Evolutionary conservation across 108 stramenopile genomes (phyloP).

Genomic region (Parmales sp.): DNA sequence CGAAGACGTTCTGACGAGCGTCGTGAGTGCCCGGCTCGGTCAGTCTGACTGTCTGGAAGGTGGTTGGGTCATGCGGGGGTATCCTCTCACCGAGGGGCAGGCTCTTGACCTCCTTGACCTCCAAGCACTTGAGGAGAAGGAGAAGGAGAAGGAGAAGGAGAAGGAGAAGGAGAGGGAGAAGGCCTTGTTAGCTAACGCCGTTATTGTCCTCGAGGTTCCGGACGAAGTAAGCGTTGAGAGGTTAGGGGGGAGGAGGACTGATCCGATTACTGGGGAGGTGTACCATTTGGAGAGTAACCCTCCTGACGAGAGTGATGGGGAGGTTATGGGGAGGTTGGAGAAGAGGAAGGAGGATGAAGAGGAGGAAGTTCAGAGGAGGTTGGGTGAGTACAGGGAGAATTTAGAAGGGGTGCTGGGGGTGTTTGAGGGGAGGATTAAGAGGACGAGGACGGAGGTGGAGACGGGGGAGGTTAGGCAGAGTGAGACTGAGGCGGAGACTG

Average conservation of each 20-base stretch:
- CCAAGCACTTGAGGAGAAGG: background rate
- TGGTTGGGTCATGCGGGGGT: conserved; percentile 97
- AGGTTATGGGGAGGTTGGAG: conserved; percentile 52
- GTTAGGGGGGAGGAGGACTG: conserved; percentile 85
- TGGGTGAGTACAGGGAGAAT: background rate
- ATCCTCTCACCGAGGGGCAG: conserved; percentile 88
- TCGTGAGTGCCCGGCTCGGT: conserved; percentile 61
- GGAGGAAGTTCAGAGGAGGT: background rate
- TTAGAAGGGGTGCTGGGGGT: background rate
- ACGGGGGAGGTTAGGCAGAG: background rate
- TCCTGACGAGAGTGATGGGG: conserved; percentile 69
- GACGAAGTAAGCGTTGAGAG: conserved; percentile 83
- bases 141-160: conserved; percentile 48
- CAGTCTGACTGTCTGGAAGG: conserved; percentile 63
- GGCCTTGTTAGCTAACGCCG: conserved; percentile 78
- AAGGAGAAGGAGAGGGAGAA: conserved; percentile 39
- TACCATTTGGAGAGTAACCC: conserved; percentile 90
- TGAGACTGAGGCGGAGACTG: background rate
- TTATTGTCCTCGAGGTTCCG: conserved; percentile 86
- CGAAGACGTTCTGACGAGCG: background rate
- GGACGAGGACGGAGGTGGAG: background rate
- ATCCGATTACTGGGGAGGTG: conserved; percentile 89
- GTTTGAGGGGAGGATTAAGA: background rate
- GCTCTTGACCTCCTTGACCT: conserved; percentile 68
- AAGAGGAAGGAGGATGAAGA: conserved; percentile 94